phyloP scores from a whole-genome alignment of 495 filamentous ascomycete species.

The Pseudoneurospora amorphoporcata region DNA sequence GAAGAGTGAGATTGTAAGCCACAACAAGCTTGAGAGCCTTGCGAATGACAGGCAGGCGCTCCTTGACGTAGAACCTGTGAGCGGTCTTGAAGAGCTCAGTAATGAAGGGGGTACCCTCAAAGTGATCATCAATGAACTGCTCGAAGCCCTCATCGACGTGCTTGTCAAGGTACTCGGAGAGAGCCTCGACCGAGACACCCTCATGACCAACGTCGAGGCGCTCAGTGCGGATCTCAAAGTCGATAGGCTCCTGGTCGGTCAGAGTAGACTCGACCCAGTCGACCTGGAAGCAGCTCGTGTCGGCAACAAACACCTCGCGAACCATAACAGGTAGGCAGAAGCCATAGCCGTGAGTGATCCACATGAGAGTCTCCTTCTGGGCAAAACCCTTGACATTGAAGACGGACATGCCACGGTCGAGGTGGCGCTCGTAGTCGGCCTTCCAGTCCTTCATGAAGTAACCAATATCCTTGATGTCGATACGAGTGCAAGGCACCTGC shows the following conservation, averaged over 20 bases:
- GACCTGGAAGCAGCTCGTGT: slow-evolving; percentile 83
- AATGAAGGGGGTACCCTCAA: slow-evolving; percentile 84
- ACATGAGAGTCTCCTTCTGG: slow-evolving; percentile 63
- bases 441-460: slow-evolving; percentile 99
- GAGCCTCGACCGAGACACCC: slow-evolving; percentile 61
- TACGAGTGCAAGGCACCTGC: slow-evolving; percentile 92
- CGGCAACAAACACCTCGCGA: slow-evolving; percentile 79
- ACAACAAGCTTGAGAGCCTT: slow-evolving; percentile 87
- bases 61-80: slow-evolving; percentile 76
- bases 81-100: slow-evolving; percentile 91
- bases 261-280: slow-evolving; percentile 80
- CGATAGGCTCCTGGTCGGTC: slow-evolving; percentile 51
- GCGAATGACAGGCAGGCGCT: slow-evolving; percentile 72
- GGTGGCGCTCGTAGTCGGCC: slow-evolving; percentile 84
- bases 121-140: slow-evolving; percentile 86
- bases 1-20: slow-evolving; percentile 84
- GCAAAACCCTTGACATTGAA: slow-evolving; percentile 91
- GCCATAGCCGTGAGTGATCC: slow-evolving; percentile 84
- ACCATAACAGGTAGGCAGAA: slow-evolving; percentile 80
- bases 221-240: slow-evolving; percentile 76
- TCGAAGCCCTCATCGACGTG: slow-evolving; percentile 85
- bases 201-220: slow-evolving; percentile 75
- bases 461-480: slow-evolving; percentile 92
- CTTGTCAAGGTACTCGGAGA: slow-evolving; percentile 84
- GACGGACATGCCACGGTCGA: slow-evolving; percentile 73